Evolutionary conservation across 805 yeast species (phyloP).

Genomic region (Saturnispora galanensis): DNA sequence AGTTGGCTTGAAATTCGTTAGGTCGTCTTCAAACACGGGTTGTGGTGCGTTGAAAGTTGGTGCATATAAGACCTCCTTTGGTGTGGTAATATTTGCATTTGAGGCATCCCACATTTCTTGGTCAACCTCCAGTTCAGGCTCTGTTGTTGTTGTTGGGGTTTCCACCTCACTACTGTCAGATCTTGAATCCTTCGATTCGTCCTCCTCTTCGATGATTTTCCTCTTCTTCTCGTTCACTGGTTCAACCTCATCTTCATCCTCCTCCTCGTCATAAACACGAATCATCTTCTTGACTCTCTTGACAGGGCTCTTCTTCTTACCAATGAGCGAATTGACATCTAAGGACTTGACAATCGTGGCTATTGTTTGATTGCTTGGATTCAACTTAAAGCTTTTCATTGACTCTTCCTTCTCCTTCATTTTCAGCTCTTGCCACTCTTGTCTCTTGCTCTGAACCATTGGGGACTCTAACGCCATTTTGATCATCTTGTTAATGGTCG

Average conservation of each 20-base stretch:
- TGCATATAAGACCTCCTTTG: conserved; percentile 29
- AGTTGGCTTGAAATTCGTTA: conserved; percentile 31
- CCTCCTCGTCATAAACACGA: conserved; percentile 11
- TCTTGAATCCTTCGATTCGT: conserved; percentile 16
- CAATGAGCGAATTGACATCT: conserved; percentile 10
- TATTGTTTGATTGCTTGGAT: conserved; percentile 31
- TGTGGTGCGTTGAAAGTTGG: conserved; percentile 45
- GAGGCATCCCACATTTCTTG: not conserved
- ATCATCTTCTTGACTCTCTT: conserved; percentile 20
- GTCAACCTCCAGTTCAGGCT: not conserved
- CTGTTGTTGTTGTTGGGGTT: conserved; percentile 4
- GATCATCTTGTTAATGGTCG: conserved; percentile 60
- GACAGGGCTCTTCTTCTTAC: conserved; percentile 23
- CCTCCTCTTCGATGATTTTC: conserved; percentile 10
- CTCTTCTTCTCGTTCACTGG: conserved; percentile 26
- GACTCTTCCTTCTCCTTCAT: conserved; percentile 8
- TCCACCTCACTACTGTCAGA: conserved; percentile 16
- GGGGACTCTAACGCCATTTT: conserved; percentile 51
- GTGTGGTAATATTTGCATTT: not conserved
- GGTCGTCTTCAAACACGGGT: conserved; percentile 42
- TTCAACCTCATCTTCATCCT: conserved; percentile 33
- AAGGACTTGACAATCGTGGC: conserved; percentile 9
- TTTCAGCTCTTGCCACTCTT: conserved; percentile 10
- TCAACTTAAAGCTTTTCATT: conserved; percentile 16
- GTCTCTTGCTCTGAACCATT: conserved; percentile 11